phyloP scores from a whole-genome alignment of 768 basidiomycete genomes.

The Stropharia rugosoannulata region DNA sequence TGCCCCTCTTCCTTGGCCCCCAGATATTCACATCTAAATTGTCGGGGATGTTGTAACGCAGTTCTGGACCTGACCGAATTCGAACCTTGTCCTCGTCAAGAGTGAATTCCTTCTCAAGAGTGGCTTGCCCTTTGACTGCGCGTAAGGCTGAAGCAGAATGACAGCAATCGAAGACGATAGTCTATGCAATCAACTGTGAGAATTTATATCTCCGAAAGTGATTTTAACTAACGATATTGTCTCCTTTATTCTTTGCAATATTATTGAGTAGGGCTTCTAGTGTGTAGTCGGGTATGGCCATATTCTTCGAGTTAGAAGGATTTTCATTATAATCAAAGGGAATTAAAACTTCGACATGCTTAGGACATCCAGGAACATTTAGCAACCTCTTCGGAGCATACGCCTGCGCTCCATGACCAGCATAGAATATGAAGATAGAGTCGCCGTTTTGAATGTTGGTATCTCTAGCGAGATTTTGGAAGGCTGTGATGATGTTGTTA shows the following conservation, averaged over 20 bases:
- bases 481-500: slow-evolving; percentile 8
- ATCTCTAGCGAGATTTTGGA: slow-evolving; percentile 1
- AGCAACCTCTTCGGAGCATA: neutral
- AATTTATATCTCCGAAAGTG: too few species aligned
- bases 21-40: neutral
- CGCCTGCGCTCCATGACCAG: slow-evolving; percentile 12
- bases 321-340: slow-evolving; percentile 4
- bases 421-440: slow-evolving; percentile 12
- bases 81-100: neutral
- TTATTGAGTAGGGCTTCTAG: slow-evolving; percentile 12
- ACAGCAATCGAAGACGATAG: neutral
- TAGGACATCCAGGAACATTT: neutral
- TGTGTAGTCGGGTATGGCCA: slow-evolving; percentile 12
- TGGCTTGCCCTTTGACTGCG: neutral
- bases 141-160: neutral
- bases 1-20: neutral
- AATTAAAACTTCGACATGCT: slow-evolving; percentile 3
- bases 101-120: too few species aligned
- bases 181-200: neutral
- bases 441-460: neutral
- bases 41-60: neutral
- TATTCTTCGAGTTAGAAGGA: neutral
- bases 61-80: neutral
- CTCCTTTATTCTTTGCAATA: slow-evolving; percentile 12
- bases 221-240: slow-evolving; percentile 12